Evolutionary conservation across 1,284 basidiomycete genomes (phyloP), one percentile per base, ranked within the genome.

Genomic region (Coriolopsis trogii): DNA sequence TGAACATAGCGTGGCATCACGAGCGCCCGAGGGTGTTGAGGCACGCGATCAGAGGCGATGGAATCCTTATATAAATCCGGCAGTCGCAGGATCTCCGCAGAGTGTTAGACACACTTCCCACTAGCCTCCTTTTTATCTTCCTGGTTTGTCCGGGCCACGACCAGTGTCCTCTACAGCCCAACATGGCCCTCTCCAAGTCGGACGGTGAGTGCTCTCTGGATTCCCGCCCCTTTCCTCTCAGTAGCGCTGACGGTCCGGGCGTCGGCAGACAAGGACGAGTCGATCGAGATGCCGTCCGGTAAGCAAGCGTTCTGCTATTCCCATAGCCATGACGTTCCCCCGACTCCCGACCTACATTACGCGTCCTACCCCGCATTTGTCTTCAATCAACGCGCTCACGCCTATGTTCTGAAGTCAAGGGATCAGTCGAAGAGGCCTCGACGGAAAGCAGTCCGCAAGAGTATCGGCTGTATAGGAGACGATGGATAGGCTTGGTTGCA

Each of bases 401-500:
- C 30, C 7, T 43, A 16, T 41, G 16, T 7, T 21, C 9, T 23
- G 15, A 21, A 43, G 51, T 18, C 5, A 47, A 47, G 20, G 45
- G 16, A 6, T 41, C 38, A 7, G 30, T 48, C 16, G 40, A 15
- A 25, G 40, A 16, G 20, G 25, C 10, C 23, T 40, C 51, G 18
- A 39, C 36, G 23, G 36, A 33, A 8, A 25, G n/a, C n/a, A n/a
- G 26, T 16, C 49, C 43, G 9, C 34, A 28, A 29, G 41, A 52
- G 36, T 91, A 88, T 63, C 75, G 79, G 37, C 65, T 90, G 3
- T 91, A 91, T 75, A 85, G 75, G 55, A 70, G 75, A 30, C 77
- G 89, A 5, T 92, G 87, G 69, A 58, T 73, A 9, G 89, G 89
- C 4, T 63, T 89, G 0, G 50, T 79, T 15, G 85, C 80, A 7